Conservation (phyloP, 148 eudicot genomes). For the Oxyria digyna region DNA sequence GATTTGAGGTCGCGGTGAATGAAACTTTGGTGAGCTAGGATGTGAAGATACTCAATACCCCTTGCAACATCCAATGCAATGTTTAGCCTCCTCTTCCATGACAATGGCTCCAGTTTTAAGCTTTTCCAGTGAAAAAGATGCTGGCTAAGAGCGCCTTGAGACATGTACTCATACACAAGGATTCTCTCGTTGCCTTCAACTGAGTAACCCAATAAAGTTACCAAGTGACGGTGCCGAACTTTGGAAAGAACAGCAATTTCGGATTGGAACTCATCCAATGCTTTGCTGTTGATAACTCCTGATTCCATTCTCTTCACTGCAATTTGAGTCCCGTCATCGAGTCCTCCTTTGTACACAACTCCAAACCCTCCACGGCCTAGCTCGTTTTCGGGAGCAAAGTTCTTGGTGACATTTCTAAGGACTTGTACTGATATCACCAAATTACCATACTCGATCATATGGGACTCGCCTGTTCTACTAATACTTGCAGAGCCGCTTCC, state of each 20-base stretch:
- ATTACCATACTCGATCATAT: conserved; percentile 81
- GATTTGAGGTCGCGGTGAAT: conserved; percentile 93
- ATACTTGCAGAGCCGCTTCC: conserved; percentile 67
- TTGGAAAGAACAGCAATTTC: conserved; percentile 92
- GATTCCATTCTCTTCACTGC: conserved; percentile 98
- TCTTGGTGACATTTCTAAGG: conserved; percentile 76
- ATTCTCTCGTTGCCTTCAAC: conserved; percentile 63
- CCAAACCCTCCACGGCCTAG: conserved; percentile 98
- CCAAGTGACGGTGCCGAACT: conserved; percentile 93
- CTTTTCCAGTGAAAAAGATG: conserved; percentile 94
- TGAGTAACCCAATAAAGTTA: conserved; percentile 81
- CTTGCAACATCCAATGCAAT: conserved; percentile 98
- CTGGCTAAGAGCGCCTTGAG: conserved; percentile 89
- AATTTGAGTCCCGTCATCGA: conserved; percentile 87
- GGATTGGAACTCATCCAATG: conserved; percentile 67
- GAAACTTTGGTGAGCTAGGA: conserved; percentile 85
- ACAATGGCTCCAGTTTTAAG: conserved; percentile 63
- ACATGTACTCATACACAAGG: conserved; percentile 92
- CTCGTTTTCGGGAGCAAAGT: conserved; percentile 79
- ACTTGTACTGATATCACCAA: conserved; percentile 88
- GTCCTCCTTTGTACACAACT: conserved; percentile 89
- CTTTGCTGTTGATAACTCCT: conserved; percentile 67
- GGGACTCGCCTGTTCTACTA: conserved; percentile 40
- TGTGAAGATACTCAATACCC: conserved; percentile 91
- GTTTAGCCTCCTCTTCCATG: conserved; percentile 87